Evolutionary conservation across 805 yeast species (phyloP).

Genomic region (Wickerhamomyces chaumierensis): DNA sequence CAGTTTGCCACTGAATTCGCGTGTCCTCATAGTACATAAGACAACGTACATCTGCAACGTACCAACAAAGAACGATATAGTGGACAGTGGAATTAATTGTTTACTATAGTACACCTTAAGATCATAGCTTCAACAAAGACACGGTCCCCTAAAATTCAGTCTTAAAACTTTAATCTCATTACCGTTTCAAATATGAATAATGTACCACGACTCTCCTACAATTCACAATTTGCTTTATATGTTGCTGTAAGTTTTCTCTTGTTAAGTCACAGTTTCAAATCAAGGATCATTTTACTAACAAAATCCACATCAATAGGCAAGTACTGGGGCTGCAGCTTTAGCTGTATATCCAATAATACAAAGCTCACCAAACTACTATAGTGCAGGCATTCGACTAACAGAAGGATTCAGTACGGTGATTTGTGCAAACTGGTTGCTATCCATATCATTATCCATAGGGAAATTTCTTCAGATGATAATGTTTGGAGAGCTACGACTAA

Average conservation of each 20-base stretch:
- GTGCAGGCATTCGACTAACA: conserved; percentile 36
- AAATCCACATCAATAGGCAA: conserved; percentile 12
- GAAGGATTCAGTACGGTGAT: conserved; percentile 35
- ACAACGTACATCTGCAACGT: too few relatives aligned
- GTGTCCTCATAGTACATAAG: too few relatives aligned
- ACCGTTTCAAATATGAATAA: not conserved
- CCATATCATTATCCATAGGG: conserved; percentile 27
- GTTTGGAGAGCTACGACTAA: conserved; percentile 65
- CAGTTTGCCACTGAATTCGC: too few relatives aligned
- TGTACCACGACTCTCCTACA: conserved; percentile 8
- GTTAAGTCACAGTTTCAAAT: not conserved
- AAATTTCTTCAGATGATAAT: conserved; percentile 38
- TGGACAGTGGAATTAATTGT: too few relatives aligned
- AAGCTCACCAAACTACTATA: conserved; percentile 31
- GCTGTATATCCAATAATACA: conserved; percentile 27
- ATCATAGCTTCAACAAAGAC: too few relatives aligned
- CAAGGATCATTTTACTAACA: conserved; percentile 2
- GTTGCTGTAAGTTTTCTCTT: conserved; percentile 4
- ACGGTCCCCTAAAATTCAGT: too few relatives aligned
- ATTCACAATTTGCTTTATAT: conserved; percentile 11
- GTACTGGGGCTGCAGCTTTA: conserved; percentile 24
- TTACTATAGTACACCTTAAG: too few relatives aligned
- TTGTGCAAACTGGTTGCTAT: conserved; percentile 32
- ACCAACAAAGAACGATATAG: too few relatives aligned
- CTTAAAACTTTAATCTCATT: too few relatives aligned